Evolutionary conservation across 495 filamentous ascomycete species (phyloP), one percentile per base, ranked within the genome.

Genomic region (Penicillium malachiteum): DNA sequence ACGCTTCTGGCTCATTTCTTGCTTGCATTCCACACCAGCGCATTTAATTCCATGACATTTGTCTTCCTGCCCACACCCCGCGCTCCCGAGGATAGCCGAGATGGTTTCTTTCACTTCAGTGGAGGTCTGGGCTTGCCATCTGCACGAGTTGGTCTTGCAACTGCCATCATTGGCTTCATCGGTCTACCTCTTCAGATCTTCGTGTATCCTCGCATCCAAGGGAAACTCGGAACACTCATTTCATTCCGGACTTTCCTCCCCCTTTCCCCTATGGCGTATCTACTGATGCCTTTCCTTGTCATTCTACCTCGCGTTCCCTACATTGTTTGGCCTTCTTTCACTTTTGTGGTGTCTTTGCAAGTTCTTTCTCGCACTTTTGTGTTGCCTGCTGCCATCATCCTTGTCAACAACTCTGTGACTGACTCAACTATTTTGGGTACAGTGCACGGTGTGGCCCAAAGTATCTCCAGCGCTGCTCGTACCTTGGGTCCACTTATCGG

Each of bases 31-130:
- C 89, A 93, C 66, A 84, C 86, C 34, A 82, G 85, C 35, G 85
- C 88, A 7, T 93, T 89, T 76, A 88, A 86, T 69, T 79, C 86
- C 44, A 77, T 92, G 60, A 87, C 87, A 43, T 88, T 87, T 47
- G 79, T 88, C 21, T 89, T 88, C 65, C 73, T 93, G 48, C 86
- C 85, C 8, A 84, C 83, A 3, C 86, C 88, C 0, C 80, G 78
- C 9, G 78, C 81, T 8, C 70, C 76, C 14, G 76, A 80, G 16
- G 59, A 61, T 45, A 67, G 72, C n/a, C 75, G 70, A 7, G 62
- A 67, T 17, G 72, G 77, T 1, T 73, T 84, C 21, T 78, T 91
- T 64, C 76, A 78, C 55, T 93, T 91, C 68, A 80, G 81, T 14
- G 89, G 89, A 50, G 89, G 89, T 0, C 77, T 93, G 5, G 88